Conservation (phyloP, 2,329 filamentous ascomycete species). For the Botrytis tulipae region DNA sequence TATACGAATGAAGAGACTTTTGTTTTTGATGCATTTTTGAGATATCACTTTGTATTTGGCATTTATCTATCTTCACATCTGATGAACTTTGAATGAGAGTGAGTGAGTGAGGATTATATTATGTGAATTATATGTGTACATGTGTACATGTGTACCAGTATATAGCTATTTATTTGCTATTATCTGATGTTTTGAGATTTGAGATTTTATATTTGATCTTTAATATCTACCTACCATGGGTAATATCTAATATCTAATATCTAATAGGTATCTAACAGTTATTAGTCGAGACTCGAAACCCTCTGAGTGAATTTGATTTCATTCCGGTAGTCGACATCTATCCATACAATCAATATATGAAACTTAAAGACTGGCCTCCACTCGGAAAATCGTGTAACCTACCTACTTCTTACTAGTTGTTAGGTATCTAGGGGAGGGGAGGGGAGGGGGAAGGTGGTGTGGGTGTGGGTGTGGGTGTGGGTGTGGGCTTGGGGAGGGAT, state of each 20-base stretch:
- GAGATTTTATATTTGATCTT: background rate
- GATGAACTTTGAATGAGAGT: background rate
- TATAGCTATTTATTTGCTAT: background rate
- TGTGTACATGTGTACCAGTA: background rate
- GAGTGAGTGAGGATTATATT: background rate
- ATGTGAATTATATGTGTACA: background rate
- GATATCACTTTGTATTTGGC: background rate
- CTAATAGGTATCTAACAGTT: accelerated
- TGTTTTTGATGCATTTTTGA: conserved; percentile 6
- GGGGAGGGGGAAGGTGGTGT: too few relatives aligned
- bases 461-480: too few relatives aligned
- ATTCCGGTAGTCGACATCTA: too few relatives aligned
- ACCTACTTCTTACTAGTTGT: too few relatives aligned
- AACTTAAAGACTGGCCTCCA: too few relatives aligned
- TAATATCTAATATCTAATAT: background rate
- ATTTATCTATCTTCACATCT: background rate
- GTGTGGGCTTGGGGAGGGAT: too few relatives aligned
- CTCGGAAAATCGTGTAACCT: too few relatives aligned
- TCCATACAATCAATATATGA: too few relatives aligned
- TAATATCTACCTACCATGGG: too few relatives aligned
- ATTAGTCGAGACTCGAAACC: background rate
- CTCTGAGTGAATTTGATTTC: background rate
- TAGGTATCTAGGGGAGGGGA: too few relatives aligned
- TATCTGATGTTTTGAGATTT: background rate
- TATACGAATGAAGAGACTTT: conserved; percentile 11